These are phyloP conservation scores for Sporothrix mexicana DNA, from an alignment of 2,329 filamentous ascomycete species.

Conservation along the genomic window DNA sequence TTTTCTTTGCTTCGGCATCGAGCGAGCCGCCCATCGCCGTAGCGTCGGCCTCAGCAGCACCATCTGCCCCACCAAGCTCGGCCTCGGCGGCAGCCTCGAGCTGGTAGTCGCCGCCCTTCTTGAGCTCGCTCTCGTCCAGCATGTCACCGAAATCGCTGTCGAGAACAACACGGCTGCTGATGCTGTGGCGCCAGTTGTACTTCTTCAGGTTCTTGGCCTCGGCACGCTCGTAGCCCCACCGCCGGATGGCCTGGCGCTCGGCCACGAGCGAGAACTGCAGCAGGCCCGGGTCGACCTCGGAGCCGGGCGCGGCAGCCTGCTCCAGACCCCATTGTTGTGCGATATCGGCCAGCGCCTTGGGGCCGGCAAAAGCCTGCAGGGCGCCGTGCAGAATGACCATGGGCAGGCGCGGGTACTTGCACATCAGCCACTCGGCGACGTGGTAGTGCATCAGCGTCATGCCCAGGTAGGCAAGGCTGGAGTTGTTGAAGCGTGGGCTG, in stretches of 20 bases:
- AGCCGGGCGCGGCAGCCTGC: slow-evolving; percentile 80
- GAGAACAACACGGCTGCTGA: slow-evolving; percentile 78
- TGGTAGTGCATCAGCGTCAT: slow-evolving; percentile 86
- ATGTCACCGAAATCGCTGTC: slow-evolving; percentile 84
- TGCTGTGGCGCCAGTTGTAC: slow-evolving; percentile 67
- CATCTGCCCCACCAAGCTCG: slow-evolving; percentile 27
- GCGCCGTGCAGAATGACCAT: slow-evolving; percentile 86
- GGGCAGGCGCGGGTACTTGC: slow-evolving; percentile 88
- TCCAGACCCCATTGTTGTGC: slow-evolving; percentile 92
- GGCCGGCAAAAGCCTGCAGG: slow-evolving; percentile 82
- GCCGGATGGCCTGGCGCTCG: slow-evolving; percentile 53
- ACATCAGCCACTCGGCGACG: slow-evolving; percentile 84
- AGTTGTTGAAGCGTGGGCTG: slow-evolving; percentile 85
- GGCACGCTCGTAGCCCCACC: slow-evolving; percentile 59
- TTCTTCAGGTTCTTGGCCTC: slow-evolving; percentile 55
- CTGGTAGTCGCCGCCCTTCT: slow-evolving; percentile 34
- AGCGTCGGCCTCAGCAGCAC: too few species aligned
- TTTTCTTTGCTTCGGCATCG: slow-evolving; percentile 40
- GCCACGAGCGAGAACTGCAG: slow-evolving; percentile 73
- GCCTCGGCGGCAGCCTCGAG: slow-evolving; percentile 29
- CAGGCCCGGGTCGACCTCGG: slow-evolving; percentile 88
- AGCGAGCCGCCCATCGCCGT: not conserved
- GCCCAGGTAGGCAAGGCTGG: slow-evolving; percentile 79
- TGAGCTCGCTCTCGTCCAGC: slow-evolving; percentile 33
- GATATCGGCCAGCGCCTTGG: slow-evolving; percentile 73